phyloP scores from a whole-genome alignment of 192 early-diverging fungal species.

The Entophlyctis luteolus region DNA sequence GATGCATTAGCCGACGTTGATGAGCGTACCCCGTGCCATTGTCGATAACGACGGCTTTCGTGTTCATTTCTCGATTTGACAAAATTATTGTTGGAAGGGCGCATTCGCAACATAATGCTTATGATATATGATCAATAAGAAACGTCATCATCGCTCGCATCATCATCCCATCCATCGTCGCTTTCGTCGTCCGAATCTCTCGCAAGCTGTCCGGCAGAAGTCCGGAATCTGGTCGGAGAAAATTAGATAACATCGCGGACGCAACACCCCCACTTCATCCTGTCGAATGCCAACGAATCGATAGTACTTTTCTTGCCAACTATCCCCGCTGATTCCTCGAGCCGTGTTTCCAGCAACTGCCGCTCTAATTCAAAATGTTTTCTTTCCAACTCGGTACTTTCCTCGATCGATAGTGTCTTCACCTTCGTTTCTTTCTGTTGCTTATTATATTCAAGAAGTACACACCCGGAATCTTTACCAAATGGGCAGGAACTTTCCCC shows the following conservation, averaged over 20 bases:
- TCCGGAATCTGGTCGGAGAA: background rate
- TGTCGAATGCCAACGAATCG: background rate
- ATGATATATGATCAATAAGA: too few relatives aligned
- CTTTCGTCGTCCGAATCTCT: background rate
- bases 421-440: background rate
- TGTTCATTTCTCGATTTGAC: too few relatives aligned
- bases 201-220: background rate
- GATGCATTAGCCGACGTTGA: too few relatives aligned
- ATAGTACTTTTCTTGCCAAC: background rate
- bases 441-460: background rate
- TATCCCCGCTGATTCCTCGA: background rate
- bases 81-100: too few relatives aligned
- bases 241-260: background rate
- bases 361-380: background rate
- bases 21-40: slow-evolving; percentile 99
- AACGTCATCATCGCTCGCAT: too few relatives aligned
- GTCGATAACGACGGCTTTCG: slow-evolving; percentile 86
- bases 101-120: too few relatives aligned
- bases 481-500: background rate
- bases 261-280: background rate
- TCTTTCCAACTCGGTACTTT: background rate
- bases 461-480: background rate
- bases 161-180: too few relatives aligned
- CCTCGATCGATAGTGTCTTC: background rate
- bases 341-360: background rate